These are phyloP conservation scores for Stylonectria norvegica DNA, from an alignment of 2,329 filamentous ascomycete species.

Conservation along the genomic window DNA sequence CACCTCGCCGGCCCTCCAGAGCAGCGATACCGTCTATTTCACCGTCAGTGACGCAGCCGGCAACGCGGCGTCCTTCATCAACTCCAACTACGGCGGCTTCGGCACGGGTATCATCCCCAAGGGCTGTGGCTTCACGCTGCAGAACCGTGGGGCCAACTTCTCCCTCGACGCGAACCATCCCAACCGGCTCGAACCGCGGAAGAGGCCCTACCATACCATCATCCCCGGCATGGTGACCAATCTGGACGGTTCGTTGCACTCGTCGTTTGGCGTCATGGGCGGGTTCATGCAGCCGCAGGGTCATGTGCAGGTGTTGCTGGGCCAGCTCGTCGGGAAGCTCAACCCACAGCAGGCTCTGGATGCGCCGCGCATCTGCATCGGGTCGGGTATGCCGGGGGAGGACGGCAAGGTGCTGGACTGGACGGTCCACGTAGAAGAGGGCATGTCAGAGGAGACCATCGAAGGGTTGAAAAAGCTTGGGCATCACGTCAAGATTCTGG, in stretches of 20 bases:
- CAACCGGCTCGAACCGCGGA: constrained; percentile 74
- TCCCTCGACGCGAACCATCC: constrained; percentile 68
- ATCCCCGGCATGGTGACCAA: constrained; percentile 91
- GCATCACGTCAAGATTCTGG: constrained; percentile 67
- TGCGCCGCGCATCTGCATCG: constrained; percentile 85
- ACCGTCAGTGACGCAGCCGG: constrained; percentile 75
- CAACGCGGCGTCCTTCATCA: constrained; percentile 95
- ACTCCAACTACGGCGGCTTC: constrained; percentile 88
- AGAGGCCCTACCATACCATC: constrained; percentile 95
- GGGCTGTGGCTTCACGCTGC: constrained; percentile 87
- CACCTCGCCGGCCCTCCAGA: constrained; percentile 69
- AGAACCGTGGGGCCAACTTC: constrained; percentile 91
- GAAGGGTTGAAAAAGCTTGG: constrained; percentile 66
- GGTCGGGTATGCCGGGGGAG: constrained; percentile 66
- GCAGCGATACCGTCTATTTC: constrained; percentile 94
- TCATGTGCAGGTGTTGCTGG: constrained; percentile 87
- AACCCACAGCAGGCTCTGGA: constrained; percentile 87
- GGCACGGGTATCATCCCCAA: constrained; percentile 81
- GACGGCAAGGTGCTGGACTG: constrained; percentile 55
- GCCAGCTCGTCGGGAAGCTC: constrained; percentile 78
- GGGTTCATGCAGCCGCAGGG: constrained; percentile 98
- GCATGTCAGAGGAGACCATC: constrained; percentile 66
- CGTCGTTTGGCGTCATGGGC: constrained; percentile 94
- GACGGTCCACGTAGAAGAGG: constrained; percentile 77
- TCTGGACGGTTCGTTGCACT: constrained; percentile 71